phyloP scores from a whole-genome alignment of 2,329 filamentous ascomycete species.

The Colletotrichum sansevieriae region DNA sequence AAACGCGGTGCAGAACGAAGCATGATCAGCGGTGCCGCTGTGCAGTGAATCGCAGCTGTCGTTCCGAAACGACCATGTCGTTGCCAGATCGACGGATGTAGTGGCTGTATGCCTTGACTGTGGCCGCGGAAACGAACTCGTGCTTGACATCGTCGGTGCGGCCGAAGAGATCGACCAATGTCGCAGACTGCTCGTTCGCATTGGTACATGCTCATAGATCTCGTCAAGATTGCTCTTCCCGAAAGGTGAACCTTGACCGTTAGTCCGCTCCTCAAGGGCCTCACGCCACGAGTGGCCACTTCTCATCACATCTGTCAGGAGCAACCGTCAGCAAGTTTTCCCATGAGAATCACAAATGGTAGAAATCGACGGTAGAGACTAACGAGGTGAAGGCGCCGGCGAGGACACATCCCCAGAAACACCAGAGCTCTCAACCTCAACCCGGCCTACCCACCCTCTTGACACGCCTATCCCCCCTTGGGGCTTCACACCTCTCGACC shows the following conservation, averaged over 20 bases:
- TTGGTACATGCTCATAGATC: slow-evolving; percentile 53
- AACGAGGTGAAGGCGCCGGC: slow-evolving; percentile 45
- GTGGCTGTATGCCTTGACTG: slow-evolving; percentile 59
- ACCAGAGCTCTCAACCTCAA: slow-evolving; percentile 40
- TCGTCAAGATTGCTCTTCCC: slow-evolving; percentile 49
- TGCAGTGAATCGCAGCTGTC: slow-evolving; percentile 39
- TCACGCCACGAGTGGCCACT: slow-evolving; percentile 37
- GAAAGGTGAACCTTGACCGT: slow-evolving; percentile 45
- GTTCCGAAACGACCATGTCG: slow-evolving; percentile 37
- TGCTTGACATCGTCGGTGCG: slow-evolving; percentile 55
- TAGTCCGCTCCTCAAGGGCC: slow-evolving; percentile 41
- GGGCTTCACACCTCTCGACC: slow-evolving; percentile 19
- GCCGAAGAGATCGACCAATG: slow-evolving; percentile 59
- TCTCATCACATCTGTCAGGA: slow-evolving; percentile 36
- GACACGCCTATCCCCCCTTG: slow-evolving; percentile 2
- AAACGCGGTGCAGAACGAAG: slow-evolving; percentile 37
- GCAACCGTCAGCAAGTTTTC: not conserved
- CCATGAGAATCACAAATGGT: not conserved
- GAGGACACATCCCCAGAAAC: slow-evolving; percentile 34
- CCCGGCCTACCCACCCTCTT: slow-evolving; percentile 37
- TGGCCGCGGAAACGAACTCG: slow-evolving; percentile 56
- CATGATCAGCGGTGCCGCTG: slow-evolving; percentile 38
- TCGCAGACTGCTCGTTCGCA: slow-evolving; percentile 53
- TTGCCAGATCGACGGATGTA: slow-evolving; percentile 58
- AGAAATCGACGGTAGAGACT: slow-evolving; percentile 43